Percentiles rank a stretch among this genome's conserved stretches.
Evolutionary conservation across 352 stramenopile species (phyloP).

Genomic region (Nothophytophthora sp.): DNA sequence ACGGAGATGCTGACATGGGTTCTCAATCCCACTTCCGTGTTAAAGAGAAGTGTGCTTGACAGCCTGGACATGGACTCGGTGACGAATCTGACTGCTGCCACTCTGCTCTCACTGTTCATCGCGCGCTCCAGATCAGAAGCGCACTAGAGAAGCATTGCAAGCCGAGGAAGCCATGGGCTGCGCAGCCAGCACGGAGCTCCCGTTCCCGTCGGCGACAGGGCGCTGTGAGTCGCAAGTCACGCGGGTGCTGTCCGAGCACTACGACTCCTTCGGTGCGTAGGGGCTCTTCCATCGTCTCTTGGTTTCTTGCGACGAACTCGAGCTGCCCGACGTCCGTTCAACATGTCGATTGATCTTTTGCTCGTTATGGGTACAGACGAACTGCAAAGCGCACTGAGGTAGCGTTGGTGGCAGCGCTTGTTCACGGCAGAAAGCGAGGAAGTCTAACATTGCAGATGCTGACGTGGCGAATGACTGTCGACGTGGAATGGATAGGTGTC

Average conservation of each 20-base stretch:
- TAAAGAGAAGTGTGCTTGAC: background rate
- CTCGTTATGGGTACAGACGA: slow-evolving; percentile 58
- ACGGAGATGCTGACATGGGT: background rate
- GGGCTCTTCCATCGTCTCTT: too few relatives aligned
- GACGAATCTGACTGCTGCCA: background rate
- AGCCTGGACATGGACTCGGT: background rate
- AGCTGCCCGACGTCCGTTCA: slow-evolving; percentile 8
- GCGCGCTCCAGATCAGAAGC: background rate
- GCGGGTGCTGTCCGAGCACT: slow-evolving; percentile 36
- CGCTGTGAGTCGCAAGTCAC: background rate
- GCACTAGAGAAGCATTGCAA: background rate
- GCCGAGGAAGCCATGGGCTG: slow-evolving; percentile 30
- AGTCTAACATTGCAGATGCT: background rate
- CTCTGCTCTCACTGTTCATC: background rate
- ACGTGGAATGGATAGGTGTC: slow-evolving; percentile 23
- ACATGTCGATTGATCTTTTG: too few relatives aligned
- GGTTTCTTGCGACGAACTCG: background rate
- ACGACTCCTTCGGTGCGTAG: slow-evolving; percentile 58
- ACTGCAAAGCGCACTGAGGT: slow-evolving; percentile 65
- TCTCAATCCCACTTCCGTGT: background rate
- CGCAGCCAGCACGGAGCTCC: slow-evolving; percentile 9
- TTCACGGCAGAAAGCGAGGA: background rate
- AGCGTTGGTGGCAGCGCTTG: background rate
- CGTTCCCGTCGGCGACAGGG: background rate
- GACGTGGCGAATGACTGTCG: too few relatives aligned